Percentiles rank a stretch among this genome's conserved stretches.
Evolutionary conservation across 345 rosid species (phyloP).

Genomic region (Dipteronia dyeriana): DNA sequence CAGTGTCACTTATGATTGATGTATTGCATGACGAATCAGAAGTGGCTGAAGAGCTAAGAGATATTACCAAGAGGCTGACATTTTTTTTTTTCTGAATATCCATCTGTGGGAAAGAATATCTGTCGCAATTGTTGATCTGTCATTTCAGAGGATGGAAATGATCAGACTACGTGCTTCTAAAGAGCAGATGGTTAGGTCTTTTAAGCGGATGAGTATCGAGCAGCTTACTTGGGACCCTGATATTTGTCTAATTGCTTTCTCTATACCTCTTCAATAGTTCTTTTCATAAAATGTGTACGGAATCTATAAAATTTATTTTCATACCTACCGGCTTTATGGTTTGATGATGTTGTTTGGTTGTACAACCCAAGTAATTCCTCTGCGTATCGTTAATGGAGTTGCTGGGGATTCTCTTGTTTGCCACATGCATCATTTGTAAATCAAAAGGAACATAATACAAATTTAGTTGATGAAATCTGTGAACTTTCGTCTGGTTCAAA

Average conservation of each 20-base stretch:
- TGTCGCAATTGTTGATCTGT: conserved; percentile 40
- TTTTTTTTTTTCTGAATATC: conserved; percentile 55
- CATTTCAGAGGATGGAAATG: conserved; percentile 46
- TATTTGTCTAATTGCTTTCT: conserved; percentile 18
- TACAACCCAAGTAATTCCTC: too few relatives aligned
- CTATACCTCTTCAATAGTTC: background rate
- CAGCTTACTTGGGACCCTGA: conserved; percentile 40
- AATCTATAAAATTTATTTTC: background rate
- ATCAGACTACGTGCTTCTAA: conserved; percentile 37
- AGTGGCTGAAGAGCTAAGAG: conserved; percentile 53
- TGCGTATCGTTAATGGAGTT: background rate
- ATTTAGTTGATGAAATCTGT: too few relatives aligned
- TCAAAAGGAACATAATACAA: too few relatives aligned
- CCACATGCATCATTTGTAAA: background rate
- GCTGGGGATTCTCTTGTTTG: background rate
- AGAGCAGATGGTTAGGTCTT: conserved; percentile 45
- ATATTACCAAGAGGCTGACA: conserved; percentile 56
- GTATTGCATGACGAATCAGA: conserved; percentile 48
- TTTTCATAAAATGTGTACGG: background rate
- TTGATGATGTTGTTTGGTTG: background rate
- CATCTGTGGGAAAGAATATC: conserved; percentile 29
- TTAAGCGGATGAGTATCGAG: conserved; percentile 45
- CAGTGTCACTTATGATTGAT: conserved; percentile 43
- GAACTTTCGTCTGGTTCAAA: too few relatives aligned
- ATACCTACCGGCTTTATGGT: background rate